Base-by-base conservation (phyloP, 1,284 basidiomycete genomes). In the Puccinia hordei region DNA sequence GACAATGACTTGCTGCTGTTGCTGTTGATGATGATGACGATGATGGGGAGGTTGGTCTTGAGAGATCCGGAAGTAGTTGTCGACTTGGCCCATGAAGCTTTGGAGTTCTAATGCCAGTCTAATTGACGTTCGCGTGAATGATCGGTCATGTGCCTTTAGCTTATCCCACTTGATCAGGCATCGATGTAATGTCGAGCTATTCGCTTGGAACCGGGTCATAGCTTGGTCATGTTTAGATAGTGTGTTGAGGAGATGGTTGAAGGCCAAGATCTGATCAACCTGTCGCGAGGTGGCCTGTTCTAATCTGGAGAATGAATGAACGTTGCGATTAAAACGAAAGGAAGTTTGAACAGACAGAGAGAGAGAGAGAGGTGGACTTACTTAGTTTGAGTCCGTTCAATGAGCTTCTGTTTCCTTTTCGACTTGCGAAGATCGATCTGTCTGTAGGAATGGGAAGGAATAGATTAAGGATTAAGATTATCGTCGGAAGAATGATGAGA, bases 131-230 rank as follows among this genome's bases (percentile, higher is more conserved):
- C 57, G 30, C 1, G 73, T 46, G 24, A 75, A 75, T 5, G 73
- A 61, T 46, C 41, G 57, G 41, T 75, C 73, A 22, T 75, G 55
- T 44, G 33, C 44, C 33, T 75, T 75, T 6, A 75, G 55, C 61
- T 44, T 41, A 51, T 75, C 57, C 73, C 73, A 75, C 27, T 75
- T 75, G 57, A 75, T 75, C 44, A 75, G 38, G 51, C 44, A 75
- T 27, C 55, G 33, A 49, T 75, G 73, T 46, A 75, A 49, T 19
- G 53, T 75, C 17, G 73, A 63, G 30, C 57, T 63, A 24, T 75
- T 61, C 5, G 55, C 24, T 38, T 75, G 73, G 27, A 75, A 75
- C 8, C 73, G 35, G 41, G 53, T 24, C 55, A 75, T 63, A 2
- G 55, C 65, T 30, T 44, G 41, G 22, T 75, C 19, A 75, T 61